Conservation (phyloP, 768 basidiomycete species). For the Roridomyces roridus region DNA sequence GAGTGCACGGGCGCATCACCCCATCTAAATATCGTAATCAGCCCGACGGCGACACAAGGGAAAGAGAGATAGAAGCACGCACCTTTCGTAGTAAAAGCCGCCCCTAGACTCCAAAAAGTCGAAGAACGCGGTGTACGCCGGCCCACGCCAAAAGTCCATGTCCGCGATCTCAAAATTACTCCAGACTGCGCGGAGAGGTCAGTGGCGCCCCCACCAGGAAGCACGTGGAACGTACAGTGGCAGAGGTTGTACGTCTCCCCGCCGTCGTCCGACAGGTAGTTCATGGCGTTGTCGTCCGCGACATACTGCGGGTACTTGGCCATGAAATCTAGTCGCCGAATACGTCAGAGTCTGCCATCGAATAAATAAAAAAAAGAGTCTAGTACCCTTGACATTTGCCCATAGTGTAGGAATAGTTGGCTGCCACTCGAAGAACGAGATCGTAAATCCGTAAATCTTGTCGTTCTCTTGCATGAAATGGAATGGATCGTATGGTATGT, state of each 20-base stretch:
- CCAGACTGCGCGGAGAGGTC: constrained; percentile 48
- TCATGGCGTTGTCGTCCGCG: constrained; percentile 64
- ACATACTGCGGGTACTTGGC: constrained; percentile 59
- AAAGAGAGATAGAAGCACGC: constrained; percentile 32
- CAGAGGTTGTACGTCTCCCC: constrained; percentile 80
- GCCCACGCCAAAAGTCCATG: constrained; percentile 69
- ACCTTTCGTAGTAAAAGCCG: constrained; percentile 69
- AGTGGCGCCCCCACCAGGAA: constrained; percentile 28
- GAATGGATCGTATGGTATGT: constrained; percentile 74
- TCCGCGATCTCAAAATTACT: constrained; percentile 78
- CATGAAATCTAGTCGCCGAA: constrained; percentile 59
- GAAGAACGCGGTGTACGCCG: constrained; percentile 71
- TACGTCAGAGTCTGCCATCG: not conserved
- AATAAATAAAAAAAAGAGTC: constrained; percentile 2
- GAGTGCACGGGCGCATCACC: constrained; percentile 65
- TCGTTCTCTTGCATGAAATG: constrained; percentile 72
- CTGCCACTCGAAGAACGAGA: constrained; percentile 77
- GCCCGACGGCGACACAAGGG: constrained; percentile 47
- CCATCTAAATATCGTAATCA: constrained; percentile 44
- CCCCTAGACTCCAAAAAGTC: constrained; percentile 65
- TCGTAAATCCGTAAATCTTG: constrained; percentile 81
- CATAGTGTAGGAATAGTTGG: constrained; percentile 84
- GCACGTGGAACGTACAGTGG: constrained; percentile 60
- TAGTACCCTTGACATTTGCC: constrained; percentile 68
- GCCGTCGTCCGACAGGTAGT: constrained; percentile 70